Evolutionary conservation across 2,329 filamentous ascomycete species (phyloP), one percentile per base, ranked within the genome.

Genomic region (Venturia effusa): DNA sequence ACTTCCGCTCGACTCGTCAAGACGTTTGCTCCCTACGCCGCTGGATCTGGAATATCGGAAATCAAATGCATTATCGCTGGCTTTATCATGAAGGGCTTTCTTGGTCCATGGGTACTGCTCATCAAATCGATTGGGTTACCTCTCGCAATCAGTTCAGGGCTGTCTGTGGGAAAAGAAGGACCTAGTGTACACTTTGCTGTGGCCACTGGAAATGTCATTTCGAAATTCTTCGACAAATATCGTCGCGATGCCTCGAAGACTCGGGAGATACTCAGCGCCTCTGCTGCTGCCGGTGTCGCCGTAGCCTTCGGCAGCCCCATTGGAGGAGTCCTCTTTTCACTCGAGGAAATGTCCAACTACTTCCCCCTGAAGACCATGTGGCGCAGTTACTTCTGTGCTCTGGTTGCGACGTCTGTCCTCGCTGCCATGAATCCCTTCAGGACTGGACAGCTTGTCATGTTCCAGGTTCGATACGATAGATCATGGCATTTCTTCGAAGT

Each of bases 31-130:
- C 94, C 94, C 0, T 99, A 99, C 74, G 94, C 94, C 13, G 94
- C 94, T 40, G 94, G 94, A 19, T 96, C 91, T 15, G 94, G 94
- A 48, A 99, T 99, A 65, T 97, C 92, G 15, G 94, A 99, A 78
- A 99, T 99, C 81, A 99, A 99, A 76, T 96, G 92, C 76, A 97
- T 99, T 72, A 96, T 99, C 72, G 94, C 93, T 4, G 94, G 94
- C 3, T 99, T 99, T 73, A 90, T 97, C 61, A 99, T 99, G 94
- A 97, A 97, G 76, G 94, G 92, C 0, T 99, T 99, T 71, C 82
- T 99, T 19, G 92, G 93, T 24, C 88, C 88, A 70, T 92, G 91
- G 84, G 97, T 94, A 5, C 80, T 99, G 39, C 75, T 94, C 66
- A 97, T 99, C 78, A 99, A 99, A 77, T 96, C 92, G 0, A 84